These are phyloP conservation scores for Gracilariopsis chorda DNA, from an alignment of 23 red algal genomes.

Conservation along the genomic window DNA sequence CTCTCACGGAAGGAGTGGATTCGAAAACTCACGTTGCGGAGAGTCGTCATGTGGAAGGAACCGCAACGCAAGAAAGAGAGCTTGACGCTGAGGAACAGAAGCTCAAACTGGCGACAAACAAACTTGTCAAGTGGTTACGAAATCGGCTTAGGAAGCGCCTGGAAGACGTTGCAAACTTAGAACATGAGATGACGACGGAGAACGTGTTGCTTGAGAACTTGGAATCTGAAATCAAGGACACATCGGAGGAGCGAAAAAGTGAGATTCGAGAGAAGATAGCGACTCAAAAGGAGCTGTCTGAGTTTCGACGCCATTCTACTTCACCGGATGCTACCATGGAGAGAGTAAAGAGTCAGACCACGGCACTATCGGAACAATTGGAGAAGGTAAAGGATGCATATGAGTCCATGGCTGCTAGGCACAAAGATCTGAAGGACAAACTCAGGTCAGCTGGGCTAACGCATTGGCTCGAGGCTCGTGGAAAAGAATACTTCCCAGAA, in stretches of 20 bases:
- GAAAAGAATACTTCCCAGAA: constrained; percentile 45
- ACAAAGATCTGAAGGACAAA: constrained; percentile 20
- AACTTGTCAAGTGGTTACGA: constrained; percentile 63
- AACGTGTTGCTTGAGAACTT: constrained; percentile 33
- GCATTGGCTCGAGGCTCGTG: constrained; percentile 60
- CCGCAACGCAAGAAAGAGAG: neutral
- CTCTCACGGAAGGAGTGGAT: too few species aligned
- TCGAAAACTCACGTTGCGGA: neutral
- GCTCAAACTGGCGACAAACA: constrained; percentile 9
- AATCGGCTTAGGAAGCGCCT: constrained; percentile 62
- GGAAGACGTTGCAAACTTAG: constrained; percentile 27
- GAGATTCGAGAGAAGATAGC: constrained; percentile 46
- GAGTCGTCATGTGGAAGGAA: neutral
- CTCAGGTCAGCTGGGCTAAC: constrained; percentile 31
- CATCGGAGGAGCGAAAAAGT: constrained; percentile 8
- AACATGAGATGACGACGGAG: constrained; percentile 35
- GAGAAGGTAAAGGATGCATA: constrained; percentile 24
- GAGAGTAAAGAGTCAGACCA: constrained; percentile 28
- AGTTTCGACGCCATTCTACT: constrained; percentile 8
- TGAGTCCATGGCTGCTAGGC: constrained; percentile 18
- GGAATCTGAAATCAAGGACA: neutral
- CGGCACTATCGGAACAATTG: constrained; percentile 41
- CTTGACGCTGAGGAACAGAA: constrained; percentile 51
- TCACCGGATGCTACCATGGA: constrained; percentile 27
- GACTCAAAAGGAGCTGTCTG: constrained; percentile 38